These are phyloP conservation scores for Colletotrichum australisinense DNA, from an alignment of 2,329 filamentous ascomycete genomes.

Conservation along the genomic window DNA sequence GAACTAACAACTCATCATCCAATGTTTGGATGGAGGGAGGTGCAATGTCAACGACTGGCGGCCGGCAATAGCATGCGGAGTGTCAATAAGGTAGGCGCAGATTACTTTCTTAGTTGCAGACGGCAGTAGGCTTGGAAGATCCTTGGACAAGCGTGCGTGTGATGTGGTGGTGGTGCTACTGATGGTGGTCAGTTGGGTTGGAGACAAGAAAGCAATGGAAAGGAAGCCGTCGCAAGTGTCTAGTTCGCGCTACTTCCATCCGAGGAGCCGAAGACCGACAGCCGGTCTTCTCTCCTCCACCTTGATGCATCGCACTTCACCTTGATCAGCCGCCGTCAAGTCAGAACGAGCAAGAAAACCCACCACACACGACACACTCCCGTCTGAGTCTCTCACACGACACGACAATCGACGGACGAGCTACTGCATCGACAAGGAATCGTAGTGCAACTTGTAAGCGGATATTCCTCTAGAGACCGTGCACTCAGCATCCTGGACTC, in stretches of 20 bases:
- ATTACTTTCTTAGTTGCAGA: neutral
- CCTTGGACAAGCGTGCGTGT: conserved; percentile 17
- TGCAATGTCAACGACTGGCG: neutral
- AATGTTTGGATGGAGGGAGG: conserved; percentile 8
- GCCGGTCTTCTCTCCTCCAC: conserved; percentile 7
- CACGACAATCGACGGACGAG: conserved; percentile 23
- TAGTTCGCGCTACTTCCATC: conserved; percentile 27
- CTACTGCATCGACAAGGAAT: conserved; percentile 29
- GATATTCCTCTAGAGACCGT: conserved; percentile 20
- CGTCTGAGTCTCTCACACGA: neutral
- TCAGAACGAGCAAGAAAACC: neutral
- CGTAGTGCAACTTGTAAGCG: conserved; percentile 26
- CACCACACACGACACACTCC: conserved; percentile 15
- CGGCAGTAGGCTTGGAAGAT: conserved; percentile 6
- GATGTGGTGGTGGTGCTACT: conserved; percentile 12
- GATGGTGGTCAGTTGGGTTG: conserved; percentile 5
- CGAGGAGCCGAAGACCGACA: conserved; percentile 25
- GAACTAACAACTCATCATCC: conserved; percentile 24
- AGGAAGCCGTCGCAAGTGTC: conserved; percentile 6
- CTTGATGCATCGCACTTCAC: neutral
- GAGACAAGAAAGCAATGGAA: conserved; percentile 4
- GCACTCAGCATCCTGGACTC: neutral
- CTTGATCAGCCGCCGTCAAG: neutral
- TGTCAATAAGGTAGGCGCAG: conserved; percentile 17
- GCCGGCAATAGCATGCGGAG: conserved; percentile 3